Evolutionary conservation across 1,284 basidiomycete species (phyloP), one percentile per base, ranked within the genome.

Genomic region (Ustilago tritici): DNA sequence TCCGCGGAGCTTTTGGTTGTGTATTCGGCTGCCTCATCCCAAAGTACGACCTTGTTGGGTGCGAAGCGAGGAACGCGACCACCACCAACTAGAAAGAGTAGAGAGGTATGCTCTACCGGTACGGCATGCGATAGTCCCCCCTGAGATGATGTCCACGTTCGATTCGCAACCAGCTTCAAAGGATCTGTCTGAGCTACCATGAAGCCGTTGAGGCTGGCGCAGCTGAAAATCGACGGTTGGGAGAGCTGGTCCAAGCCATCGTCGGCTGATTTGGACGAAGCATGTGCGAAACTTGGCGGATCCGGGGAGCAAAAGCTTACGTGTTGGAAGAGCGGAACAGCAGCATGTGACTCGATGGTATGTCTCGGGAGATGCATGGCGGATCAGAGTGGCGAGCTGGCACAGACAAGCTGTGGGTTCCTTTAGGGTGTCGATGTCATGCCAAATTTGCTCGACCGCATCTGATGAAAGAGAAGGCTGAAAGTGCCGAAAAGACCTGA

Each of bases 1-100:
- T 31, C 11, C 2, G 35, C 11, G 12, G 57, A 36, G 6, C 14
- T 17, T 2, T 65, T 62, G 6, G 65, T 54, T 0, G 60, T 61
- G 9, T 67, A 65, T 19, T 66, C 60, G 17, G 81, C 80, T 10
- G 73, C 76, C 50, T 84, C 78, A 47, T 84, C 82, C 82, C 82
- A 84, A 8, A 84, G 54, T 12, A 84, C 47, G 36, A 84, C 80
- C 60, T 84, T 84, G 65, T 83, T 84, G 17, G 82, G 82, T 31
- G 82, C 80, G 56, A 80, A 84, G 41, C 76, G 68, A 15, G 82
- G 82, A 19, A 83, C 81, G 3, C 77, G 40, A 15, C 82, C 82
- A 31, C 82, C 82, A 7, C 82, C 82, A 7, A 84, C 82, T 9
- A 84, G 72, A 6, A 83, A 70, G 31, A 83, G 70, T 19, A 84